Evolutionary conservation across 2,329 filamentous ascomycete genomes (phyloP).

Genomic region (Xylaria sp.): DNA sequence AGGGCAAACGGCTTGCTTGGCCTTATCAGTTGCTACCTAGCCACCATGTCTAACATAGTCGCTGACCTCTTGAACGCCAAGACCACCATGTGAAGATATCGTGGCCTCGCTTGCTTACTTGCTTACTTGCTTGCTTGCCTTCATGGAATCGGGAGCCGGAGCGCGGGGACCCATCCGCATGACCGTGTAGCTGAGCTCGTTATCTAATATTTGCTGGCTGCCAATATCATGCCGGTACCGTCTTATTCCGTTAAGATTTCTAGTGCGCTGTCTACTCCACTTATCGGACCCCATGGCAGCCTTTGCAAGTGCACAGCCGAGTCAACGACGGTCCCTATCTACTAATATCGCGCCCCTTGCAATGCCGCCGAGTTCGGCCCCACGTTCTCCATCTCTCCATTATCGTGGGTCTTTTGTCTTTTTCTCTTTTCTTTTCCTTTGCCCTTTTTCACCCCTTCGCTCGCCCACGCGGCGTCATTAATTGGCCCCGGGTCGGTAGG

Average conservation of each 20-base stretch:
- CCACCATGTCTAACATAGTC: background rate
- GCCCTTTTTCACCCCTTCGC: slow-evolving; percentile 12
- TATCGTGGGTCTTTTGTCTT: slow-evolving; percentile 28
- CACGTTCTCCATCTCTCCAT: slow-evolving; percentile 32
- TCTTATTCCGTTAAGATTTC: slow-evolving; percentile 29
- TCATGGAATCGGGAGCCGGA: background rate
- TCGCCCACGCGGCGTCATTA: slow-evolving; percentile 26
- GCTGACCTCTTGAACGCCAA: background rate
- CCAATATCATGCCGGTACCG: slow-evolving; percentile 13
- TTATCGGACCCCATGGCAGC: slow-evolving; percentile 25
- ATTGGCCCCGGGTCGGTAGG: slow-evolving; percentile 10
- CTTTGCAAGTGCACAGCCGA: slow-evolving; percentile 22
- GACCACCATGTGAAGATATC: slow-evolving; percentile 9
- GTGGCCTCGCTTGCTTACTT: slow-evolving; percentile 6
- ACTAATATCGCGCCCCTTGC: slow-evolving; percentile 20
- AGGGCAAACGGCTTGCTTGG: too few relatives aligned
- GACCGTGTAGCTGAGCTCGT: slow-evolving; percentile 2
- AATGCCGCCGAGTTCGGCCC: slow-evolving; percentile 31
- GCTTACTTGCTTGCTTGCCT: slow-evolving; percentile 1
- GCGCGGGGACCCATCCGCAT: slow-evolving; percentile 7
- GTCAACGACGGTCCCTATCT: slow-evolving; percentile 33
- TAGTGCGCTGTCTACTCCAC: slow-evolving; percentile 30
- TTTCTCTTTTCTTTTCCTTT: slow-evolving; percentile 17
- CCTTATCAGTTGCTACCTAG: background rate
- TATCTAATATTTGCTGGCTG: background rate